Evolutionary conservation across 768 basidiomycete genomes (phyloP).

Genomic region (Lactifluus piperatus): DNA sequence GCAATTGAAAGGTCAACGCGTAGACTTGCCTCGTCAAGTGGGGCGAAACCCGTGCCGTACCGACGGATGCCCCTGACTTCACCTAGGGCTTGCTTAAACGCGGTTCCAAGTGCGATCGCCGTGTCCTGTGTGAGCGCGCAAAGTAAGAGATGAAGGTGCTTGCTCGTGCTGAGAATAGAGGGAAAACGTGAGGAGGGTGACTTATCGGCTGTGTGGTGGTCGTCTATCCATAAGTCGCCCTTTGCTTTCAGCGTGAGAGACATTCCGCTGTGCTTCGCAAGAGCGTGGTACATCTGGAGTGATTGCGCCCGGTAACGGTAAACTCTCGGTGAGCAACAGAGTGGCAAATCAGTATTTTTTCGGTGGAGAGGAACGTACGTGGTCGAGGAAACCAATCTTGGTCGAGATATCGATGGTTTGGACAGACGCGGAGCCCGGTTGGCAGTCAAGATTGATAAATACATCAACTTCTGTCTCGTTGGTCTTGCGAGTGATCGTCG

Average conservation of each 20-base stretch:
- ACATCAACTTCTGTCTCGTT: slow-evolving; percentile 90
- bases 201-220: slow-evolving; percentile 98
- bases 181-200: slow-evolving; percentile 24
- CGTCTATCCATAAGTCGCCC: slow-evolving; percentile 96
- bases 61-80: slow-evolving; percentile 90
- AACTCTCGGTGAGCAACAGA: background rate
- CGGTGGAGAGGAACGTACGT: slow-evolving; percentile 46
- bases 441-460: slow-evolving; percentile 70
- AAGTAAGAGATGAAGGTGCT: background rate
- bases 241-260: slow-evolving; percentile 85
- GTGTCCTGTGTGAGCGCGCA: slow-evolving; percentile 60
- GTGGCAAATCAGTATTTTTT: background rate
- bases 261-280: slow-evolving; percentile 96
- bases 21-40: slow-evolving; percentile 79
- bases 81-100: slow-evolving; percentile 92
- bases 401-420: slow-evolving; percentile 84
- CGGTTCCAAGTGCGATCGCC: slow-evolving; percentile 78
- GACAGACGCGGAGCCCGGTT: slow-evolving; percentile 45
- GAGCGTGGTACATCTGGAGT: slow-evolving; percentile 91
- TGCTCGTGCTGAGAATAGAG: slow-evolving; percentile 3
- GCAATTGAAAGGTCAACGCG: background rate
- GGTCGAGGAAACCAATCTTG: slow-evolving; percentile 98
- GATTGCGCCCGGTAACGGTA: background rate
- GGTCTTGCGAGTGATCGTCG: slow-evolving; percentile 73
- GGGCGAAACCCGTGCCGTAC: slow-evolving; percentile 95